Base-by-base conservation (phyloP, 306 rosid species). In the Castanospermum australe region DNA sequence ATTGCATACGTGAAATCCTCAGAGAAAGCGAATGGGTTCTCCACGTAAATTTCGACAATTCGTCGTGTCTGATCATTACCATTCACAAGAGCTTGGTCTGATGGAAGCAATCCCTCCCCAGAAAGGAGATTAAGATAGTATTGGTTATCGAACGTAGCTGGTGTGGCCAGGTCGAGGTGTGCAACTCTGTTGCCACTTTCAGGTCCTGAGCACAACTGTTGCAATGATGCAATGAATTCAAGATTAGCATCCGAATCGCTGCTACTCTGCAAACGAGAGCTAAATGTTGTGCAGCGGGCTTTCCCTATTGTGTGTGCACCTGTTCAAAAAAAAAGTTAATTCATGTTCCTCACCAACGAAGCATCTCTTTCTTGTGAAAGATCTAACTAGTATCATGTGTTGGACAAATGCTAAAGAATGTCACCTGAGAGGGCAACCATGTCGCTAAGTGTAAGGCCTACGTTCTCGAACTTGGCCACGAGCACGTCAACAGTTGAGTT, bases 361-460 rank as follows among this genome's bases (percentile, higher is more conserved):
- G 6, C 32, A 7, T 18, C n/a, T n/a, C n/a, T n/a, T n/a, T n/a
- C n/a, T n/a, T 5, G 0, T 11, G 39, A 21, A 54, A 20, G 13
- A 14, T 20, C n/a, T 32, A n/a, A n/a, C 2, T 1, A n/a, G 2
- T 10, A 59, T 13, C 50, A 13, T 13, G 24, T 11, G 28, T 21
- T 30, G n/a, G 25, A 18, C 14, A 52, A 24, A 50, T 14, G 9
- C 6, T 3, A 11, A 60, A 39, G 50, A 18, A 18, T 52, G 18
- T 55, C 33, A 94, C 96, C 97, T 64, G 98, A 91, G 77, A 95
- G 97, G 20, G 93, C 93, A 75, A 92, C 96, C 91, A 92, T 82
- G 79, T 95, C 94, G 25, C 42, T 79, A 13, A 90, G 89, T 28
- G 84, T 63, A 36, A 90, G 97, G 44, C 97, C 97, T 0, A 85